These are phyloP conservation scores for Theileria parva DNA, from an alignment of 169 alveolate genomes.

Conservation along the genomic window DNA sequence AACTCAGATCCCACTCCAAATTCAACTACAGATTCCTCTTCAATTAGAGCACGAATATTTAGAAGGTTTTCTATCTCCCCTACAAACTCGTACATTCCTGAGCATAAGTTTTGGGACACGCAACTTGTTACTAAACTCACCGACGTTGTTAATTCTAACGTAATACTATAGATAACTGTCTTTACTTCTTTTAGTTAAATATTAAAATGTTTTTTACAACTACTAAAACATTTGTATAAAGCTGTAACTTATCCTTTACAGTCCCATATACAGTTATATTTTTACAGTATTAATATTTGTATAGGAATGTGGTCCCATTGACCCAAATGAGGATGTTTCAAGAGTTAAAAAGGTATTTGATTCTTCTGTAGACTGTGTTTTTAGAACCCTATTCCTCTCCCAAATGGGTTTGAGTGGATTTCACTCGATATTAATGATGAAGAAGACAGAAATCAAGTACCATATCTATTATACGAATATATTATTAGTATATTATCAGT, in stretches of 20 bases:
- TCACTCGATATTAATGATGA: conserved; percentile 84
- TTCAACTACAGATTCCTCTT: neutral
- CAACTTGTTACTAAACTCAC: conserved; percentile 92
- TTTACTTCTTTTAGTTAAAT: neutral
- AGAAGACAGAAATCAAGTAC: conserved; percentile 53
- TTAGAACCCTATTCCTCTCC: conserved; percentile 69
- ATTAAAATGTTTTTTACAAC: neutral
- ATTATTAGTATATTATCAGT: neutral
- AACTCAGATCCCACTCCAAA: neutral
- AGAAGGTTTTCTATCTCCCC: neutral
- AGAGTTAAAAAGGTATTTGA: conserved; percentile 25
- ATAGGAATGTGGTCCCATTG: conserved; percentile 62
- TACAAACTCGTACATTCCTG: conserved; percentile 5
- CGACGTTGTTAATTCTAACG: conserved; percentile 72
- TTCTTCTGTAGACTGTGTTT: neutral
- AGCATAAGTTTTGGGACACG: conserved; percentile 93
- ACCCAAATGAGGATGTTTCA: conserved; percentile 5
- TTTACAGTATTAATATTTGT: too few species aligned
- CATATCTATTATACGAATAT: neutral
- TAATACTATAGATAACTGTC: neutral
- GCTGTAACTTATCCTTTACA: neutral
- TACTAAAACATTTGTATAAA: neutral
- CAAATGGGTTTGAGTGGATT: conserved; percentile 92
- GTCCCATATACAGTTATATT: neutral
- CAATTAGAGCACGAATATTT: neutral